Conservation (phyloP, 2,329 filamentous ascomycete species). For the Didymellaceae sp. region DNA sequence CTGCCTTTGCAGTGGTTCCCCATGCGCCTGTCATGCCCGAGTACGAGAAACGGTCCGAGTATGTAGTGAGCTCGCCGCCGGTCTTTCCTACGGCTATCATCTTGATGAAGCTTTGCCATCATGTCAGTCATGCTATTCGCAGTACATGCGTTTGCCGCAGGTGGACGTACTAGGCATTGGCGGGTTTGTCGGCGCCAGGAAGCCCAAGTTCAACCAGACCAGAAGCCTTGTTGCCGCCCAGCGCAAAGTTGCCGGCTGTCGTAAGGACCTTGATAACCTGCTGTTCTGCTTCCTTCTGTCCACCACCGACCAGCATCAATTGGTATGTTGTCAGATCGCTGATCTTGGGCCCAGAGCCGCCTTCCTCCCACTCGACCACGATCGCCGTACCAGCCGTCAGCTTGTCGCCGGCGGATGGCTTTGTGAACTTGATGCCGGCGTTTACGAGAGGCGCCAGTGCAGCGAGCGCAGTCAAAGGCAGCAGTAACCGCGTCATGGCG, state of each 20-base stretch:
- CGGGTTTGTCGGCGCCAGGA: slow-evolving; percentile 42
- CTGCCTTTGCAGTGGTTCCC: slow-evolving; percentile 53
- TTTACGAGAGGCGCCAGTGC: slow-evolving; percentile 52
- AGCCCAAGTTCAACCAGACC: slow-evolving; percentile 33
- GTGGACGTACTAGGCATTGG: slow-evolving; percentile 63
- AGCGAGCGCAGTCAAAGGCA: slow-evolving; percentile 39
- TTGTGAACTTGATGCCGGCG: slow-evolving; percentile 63
- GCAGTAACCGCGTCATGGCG: slow-evolving; percentile 38
- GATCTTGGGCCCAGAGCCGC: slow-evolving; percentile 57
- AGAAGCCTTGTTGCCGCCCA: slow-evolving; percentile 50
- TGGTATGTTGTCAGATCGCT: slow-evolving; percentile 61
- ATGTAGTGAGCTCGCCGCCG: slow-evolving; percentile 65
- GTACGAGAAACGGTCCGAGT: slow-evolving; percentile 69
- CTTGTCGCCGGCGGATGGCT: slow-evolving; percentile 59
- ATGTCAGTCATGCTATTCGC: slow-evolving; percentile 13
- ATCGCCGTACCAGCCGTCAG: slow-evolving; percentile 59
- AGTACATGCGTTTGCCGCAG: not conserved
- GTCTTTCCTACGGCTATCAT: slow-evolving; percentile 63
- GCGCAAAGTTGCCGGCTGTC: slow-evolving; percentile 53
- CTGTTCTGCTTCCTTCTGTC: slow-evolving; percentile 32
- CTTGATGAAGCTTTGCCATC: slow-evolving; percentile 37
- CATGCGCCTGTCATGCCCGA: slow-evolving; percentile 69
- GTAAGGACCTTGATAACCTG: slow-evolving; percentile 44
- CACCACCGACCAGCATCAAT: slow-evolving; percentile 67
- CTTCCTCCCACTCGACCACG: slow-evolving; percentile 64